Evolutionary conservation across 306 rosid species (phyloP), one percentile per base, ranked within the genome.

Genomic region (Biancaea sappan): DNA sequence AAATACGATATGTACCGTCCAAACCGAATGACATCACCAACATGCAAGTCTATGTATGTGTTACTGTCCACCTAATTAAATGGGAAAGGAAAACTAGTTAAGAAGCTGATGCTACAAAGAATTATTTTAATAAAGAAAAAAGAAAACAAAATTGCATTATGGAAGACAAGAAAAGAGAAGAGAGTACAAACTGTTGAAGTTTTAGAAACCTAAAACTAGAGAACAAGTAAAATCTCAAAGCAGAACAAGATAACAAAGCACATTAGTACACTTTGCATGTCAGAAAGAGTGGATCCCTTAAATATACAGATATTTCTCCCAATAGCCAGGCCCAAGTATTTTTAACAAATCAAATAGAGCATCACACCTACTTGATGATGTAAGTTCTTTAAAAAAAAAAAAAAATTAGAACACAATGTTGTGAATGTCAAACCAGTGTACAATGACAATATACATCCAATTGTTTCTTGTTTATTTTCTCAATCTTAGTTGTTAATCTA

Each of bases 21-120:
- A 83, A 94, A 94, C 54, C 93, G 93, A 82, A 94, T 83, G 86
- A 90, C 98, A 84, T 91, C 98, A 79, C 98, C 98, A 74, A 94
- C 97, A 64, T 60, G 85, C 80, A 94, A 85, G 76, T 91, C 96
- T 66, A 87, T 73, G 21, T 91, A 94, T 60, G 79, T 70, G 77
- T 79, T 87, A 72, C 87, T 84, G 80, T 84, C 84, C 84, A 90
- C 94, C 98, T 94, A 85, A 59, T 56, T 34, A 73, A 79, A 84
- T 61, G 47, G 61, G 61, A 75, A 82, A 62, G 54, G 51, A 37
- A 73, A 66, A 64, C 21, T 31, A 67, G 53, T 52, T 54, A 80
- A 57, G 48, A 18, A 72, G 37, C 14, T 48, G 47, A 72, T 77
- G 32, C 18, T 24, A 68, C 8, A 43, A 11, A 50, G 22, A 54